Conservation (phyloP, 1,284 basidiomycete species). For the Irpex sp. region DNA sequence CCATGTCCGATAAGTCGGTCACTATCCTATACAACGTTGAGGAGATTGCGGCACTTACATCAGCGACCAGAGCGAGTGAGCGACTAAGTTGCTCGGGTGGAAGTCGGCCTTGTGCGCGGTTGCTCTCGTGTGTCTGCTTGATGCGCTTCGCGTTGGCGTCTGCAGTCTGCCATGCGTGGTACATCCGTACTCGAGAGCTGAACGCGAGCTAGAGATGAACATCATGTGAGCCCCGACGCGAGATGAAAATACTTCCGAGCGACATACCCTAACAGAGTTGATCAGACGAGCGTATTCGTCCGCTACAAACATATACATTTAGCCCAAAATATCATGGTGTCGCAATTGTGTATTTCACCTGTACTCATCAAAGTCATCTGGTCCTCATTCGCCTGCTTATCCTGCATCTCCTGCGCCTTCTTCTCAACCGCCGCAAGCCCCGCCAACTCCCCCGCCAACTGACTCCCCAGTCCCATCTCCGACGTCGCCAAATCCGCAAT, state of each 20-base stretch:
- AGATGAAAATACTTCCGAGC: background rate
- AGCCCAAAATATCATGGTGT: background rate
- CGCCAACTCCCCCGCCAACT: conserved; percentile 62
- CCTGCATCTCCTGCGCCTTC: conserved; percentile 66
- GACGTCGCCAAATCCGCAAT: conserved; percentile 64
- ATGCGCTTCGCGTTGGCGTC: conserved; percentile 74
- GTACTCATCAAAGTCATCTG: conserved; percentile 73
- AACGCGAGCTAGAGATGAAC: conserved; percentile 67
- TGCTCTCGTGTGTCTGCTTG: conserved; percentile 76
- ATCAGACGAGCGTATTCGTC: conserved; percentile 94
- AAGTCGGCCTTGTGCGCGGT: conserved; percentile 66
- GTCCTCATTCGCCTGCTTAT: conserved; percentile 72
- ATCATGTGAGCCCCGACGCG: background rate
- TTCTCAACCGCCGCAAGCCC: conserved; percentile 70
- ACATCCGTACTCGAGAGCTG: conserved; percentile 77
- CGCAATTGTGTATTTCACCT: conserved; percentile 33
- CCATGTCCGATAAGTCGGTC: background rate
- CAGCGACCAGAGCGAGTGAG: conserved; percentile 72
- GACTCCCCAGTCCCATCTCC: conserved; percentile 57
- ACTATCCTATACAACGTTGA: background rate
- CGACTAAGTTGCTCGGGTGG: conserved; percentile 61
- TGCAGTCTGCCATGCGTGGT: conserved; percentile 73
- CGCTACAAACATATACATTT: conserved; percentile 35
- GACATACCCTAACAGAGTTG: conserved; percentile 77
- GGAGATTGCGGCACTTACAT: conserved; percentile 40